phyloP scores from a whole-genome alignment of 257 asterid species.

The Solanum chaucha region DNA sequence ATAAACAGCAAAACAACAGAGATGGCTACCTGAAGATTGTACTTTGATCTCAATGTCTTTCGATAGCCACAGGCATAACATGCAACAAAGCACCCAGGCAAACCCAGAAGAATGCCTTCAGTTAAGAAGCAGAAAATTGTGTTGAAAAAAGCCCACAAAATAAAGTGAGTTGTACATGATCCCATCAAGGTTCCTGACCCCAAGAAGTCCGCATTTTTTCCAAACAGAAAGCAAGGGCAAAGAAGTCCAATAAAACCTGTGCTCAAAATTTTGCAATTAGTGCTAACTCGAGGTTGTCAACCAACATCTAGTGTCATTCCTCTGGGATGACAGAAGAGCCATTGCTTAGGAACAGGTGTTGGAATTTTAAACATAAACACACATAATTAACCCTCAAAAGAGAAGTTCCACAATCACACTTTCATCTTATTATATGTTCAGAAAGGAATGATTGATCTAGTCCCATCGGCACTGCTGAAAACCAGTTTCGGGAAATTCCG shows the following conservation, averaged over 20 bases:
- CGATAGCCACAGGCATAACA: conserved; percentile 89
- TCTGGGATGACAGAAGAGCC: background rate
- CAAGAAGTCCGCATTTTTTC: conserved; percentile 60
- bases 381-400: background rate
- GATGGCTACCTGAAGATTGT: conserved; percentile 65
- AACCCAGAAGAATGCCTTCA: conserved; percentile 66
- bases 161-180: conserved; percentile 63
- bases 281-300: background rate
- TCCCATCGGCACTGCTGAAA: background rate
- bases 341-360: background rate
- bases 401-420: background rate
- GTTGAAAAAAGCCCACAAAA: conserved; percentile 67
- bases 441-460: background rate
- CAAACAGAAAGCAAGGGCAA: conserved; percentile 89
- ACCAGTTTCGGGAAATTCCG: background rate
- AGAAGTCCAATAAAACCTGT: conserved; percentile 70
- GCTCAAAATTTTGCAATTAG: conserved; percentile 8
- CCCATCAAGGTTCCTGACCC: conserved; percentile 46
- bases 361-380: background rate
- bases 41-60: conserved; percentile 58
- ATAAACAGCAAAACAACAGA: background rate
- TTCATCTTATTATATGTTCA: background rate
- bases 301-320: background rate
- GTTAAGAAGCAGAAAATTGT: conserved; percentile 65
- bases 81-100: conserved; percentile 90